Evolutionary conservation across 164 flowering plant species (phyloP), one percentile per base, ranked within the genome.

Genomic region (Macadamia integrifolia): DNA sequence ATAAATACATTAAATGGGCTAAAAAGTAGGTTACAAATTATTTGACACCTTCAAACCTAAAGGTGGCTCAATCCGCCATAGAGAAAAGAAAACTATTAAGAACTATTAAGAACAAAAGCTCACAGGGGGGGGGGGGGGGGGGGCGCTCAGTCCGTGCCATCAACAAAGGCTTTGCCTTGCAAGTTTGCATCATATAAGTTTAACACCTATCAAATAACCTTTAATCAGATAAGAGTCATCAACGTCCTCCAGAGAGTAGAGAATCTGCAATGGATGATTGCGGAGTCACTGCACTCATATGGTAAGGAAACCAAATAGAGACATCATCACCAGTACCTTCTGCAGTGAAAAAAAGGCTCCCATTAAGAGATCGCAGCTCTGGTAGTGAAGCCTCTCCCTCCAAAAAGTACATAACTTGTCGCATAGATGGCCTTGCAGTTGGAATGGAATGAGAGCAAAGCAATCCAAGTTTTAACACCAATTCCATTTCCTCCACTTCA

Each of bases 401-500:
- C 28, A 76, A 65, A 48, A 17, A 72, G 48, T 61, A 66, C 50
- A 76, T 23, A 0, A 72, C 75, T 46, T 72, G 72, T 32, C 67
- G 18, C 75, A 76, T 68, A 29, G 15, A 68, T 2, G 78, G 75
- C 55, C 78, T 71, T 6, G 61, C 61, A 31, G 17, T 58, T 1
- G 78, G 64, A 52, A 14, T 42, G 31, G 42, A 14, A 11, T 72
- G 69, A 3, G 72, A 72, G 18, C 78, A 76, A 1, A 76, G 64
- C 56, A 76, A 57, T 5, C 78, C 78, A 23, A 76, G 69, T 60
- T 68, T 72, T 66, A 76, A 65, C 0, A 76, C 72, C 70, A 76
- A 49, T 11, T 68, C 75, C 66, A 72, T 61, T 15, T 76, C 72
- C 31, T 64, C 69, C 9, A 0, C 48, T n/a, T 48, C 69, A 59